Evolutionary conservation across 371 early-diverging fungal genomes (phyloP), one percentile per base, ranked within the genome.

Genomic region (Mortierella polycephala): DNA sequence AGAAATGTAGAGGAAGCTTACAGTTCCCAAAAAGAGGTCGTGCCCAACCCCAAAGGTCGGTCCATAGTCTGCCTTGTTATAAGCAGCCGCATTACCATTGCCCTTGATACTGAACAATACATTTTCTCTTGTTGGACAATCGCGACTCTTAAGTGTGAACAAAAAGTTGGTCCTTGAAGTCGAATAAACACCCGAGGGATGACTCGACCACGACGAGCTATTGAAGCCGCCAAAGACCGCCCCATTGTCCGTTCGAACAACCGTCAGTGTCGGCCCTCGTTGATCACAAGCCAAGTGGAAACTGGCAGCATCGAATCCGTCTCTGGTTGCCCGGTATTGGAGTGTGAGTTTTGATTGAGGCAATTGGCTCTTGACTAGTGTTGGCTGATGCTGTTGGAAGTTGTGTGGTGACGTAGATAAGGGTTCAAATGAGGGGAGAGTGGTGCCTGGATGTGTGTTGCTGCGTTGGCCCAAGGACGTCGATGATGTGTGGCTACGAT

Each of bases 201-300:
- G 79, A 41, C 73, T 72, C 9, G 79, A 79, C 79, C 79, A 79
- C 0, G 69, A 72, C 5, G 73, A 72, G 7, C 59, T 62, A 50
- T 79, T 79, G 57, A 72, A 79, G 0, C 79, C 79, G 10, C 79
- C 79, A 69, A 79, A 72, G 13, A 79, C 65, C 18, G 60, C 46
- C 0, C 79, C 79, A 23, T 64, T 72, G 12, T 72, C 73, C 1
- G 79, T 60, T 1, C 69, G 61, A 8, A 72, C 57, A 0, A 79
- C 73, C 18, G 79, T 79, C 21, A 79, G 23, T 0, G 79, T 79
- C 20, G 79, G 79, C 1, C 79, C 79, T 2, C 79, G 79, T 21
- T 79, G 79, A 47, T 79, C 79, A 41, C 79, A 79, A 1, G 73
- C 60, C 66, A 57, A 62, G 37, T 79, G 79, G 60, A 79, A 79